Percentiles rank a stretch among this genome's conserved stretches.
Conservation (phyloP, 495 filamentous ascomycete genomes). For the Talaromyces ruber region DNA sequence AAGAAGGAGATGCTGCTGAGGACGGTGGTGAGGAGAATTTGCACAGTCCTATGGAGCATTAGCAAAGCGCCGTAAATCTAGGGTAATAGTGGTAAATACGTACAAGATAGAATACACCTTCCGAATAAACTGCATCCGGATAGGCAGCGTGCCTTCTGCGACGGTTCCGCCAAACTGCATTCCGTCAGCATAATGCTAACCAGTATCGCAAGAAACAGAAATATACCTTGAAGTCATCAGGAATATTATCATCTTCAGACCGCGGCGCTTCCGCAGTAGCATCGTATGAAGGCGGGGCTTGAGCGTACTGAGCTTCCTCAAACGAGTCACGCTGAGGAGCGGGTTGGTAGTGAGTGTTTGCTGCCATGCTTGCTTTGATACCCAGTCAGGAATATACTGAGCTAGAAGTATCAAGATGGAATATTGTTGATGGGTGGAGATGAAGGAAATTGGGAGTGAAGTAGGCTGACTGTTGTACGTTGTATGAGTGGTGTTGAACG, state of each 20-base stretch:
- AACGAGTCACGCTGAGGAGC: conserved; percentile 68
- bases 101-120: conserved; percentile 85
- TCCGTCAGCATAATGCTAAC: conserved; percentile 9
- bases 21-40: conserved; percentile 75
- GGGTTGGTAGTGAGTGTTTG: conserved; percentile 59
- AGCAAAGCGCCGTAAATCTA: conserved; percentile 13
- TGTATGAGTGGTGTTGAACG: not conserved
- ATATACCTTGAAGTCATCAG: conserved; percentile 91
- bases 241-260: conserved; percentile 81
- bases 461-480: not conserved
- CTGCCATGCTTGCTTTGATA: conserved; percentile 43
- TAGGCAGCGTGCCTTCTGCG: conserved; percentile 85
- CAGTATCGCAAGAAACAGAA: not conserved
- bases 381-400: not conserved
- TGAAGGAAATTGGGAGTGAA: not conserved
- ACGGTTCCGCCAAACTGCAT: conserved; percentile 78
- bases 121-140: conserved; percentile 95
- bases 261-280: conserved; percentile 46
- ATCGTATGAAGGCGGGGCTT: conserved; percentile 72
- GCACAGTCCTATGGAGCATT: conserved; percentile 59
- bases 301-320: conserved; percentile 59
- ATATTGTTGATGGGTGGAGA: not conserved
- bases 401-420: not conserved
- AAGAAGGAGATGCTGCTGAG: conserved; percentile 81
- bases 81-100: conserved; percentile 15